Base-by-base conservation (phyloP, 768 basidiomycete genomes). In the Suillus plorans region DNA sequence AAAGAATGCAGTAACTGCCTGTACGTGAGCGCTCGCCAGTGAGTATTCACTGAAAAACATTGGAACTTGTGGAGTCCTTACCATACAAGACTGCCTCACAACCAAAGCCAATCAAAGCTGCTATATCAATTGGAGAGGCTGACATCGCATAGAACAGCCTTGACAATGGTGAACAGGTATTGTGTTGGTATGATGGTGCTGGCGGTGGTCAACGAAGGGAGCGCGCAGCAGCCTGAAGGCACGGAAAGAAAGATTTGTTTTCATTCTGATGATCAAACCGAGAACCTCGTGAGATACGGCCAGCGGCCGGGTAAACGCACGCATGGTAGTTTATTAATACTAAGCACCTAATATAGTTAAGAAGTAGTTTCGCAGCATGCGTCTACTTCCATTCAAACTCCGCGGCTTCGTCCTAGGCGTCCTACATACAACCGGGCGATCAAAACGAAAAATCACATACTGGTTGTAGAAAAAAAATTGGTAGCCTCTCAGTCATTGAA, bases 11-110 rank as follows among this genome's bases (percentile, higher is more conserved):
- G 52, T 74, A 47, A 60, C 71, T 67, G 56, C 39, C 57, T 63
- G 50, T 39, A 58, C 13, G 20, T 44, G 70, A 13, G 67, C 42
- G 28, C 67, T 70, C 10, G 36, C 9, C 36, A 37, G 10, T 72
- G 62, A 34, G 36, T 5, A 14, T 42, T 44, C 18, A 3, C 42
- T 45, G 20, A 47, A n/a, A 47, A 47, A 47, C 8, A 3, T 36
- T 1, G 25, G 7, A 36, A 34, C 44, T 3, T 56, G 44, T 18
- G 1, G 18, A 36, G 0, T 65, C 3, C 68, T 42, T 39, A 79
- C 80, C 80, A 70, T 77, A 81, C 16, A 80, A 66, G 18, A 70
- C 70, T 0, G 77, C 71, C 64, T 81, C 80, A 66, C 73, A 77
- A 3, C 63, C 74, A 58, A 80, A 80, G 31, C 79, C 79, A 53